Base-by-base conservation (phyloP, 2,329 filamentous ascomycete species). In the Dichotomopilus funicola region DNA sequence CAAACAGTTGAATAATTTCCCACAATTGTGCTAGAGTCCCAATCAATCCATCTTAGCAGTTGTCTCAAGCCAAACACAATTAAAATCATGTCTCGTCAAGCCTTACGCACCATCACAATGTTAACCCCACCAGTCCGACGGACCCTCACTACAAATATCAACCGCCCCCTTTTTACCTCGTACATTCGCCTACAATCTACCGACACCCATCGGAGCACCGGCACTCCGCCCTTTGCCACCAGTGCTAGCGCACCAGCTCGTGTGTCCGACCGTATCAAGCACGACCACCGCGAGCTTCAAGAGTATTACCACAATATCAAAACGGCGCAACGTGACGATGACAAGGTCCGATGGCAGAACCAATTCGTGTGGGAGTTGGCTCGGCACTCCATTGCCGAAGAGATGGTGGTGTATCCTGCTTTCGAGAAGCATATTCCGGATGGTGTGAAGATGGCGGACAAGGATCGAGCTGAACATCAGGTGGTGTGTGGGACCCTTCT, bases 371-470 rank as follows among this genome's bases (percentile, higher is more conserved):
- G 75, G 77, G 75, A 78, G 50, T 64, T 79, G 0, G 73, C 75
- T 1, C 70, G 76, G 2, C 76, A 78, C 61, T 74, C 73, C 0
- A 67, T 78, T n/a, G 68, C 68, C 6, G 75, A 79, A 57, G 75
- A 79, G 59, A 62, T 78, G 0, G 69, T 82, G 8, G 69, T 82
- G 0, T 81, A 82, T 57, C 79, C 80, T 0, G 78, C 75, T 1
- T 68, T 82, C 13, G 76, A 80, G 62, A 73, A 75, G 55, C 65
- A 78, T 53, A 59, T 81, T 13, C 64, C 69, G 1, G 61, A 71
- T 44, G 78, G 78, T 46, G 69, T 71, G 37, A 59, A 65, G 1
- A 65, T 78, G 59, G 75, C 77, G 0, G 72, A 78, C 11, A 72
- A 72, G 45, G 77, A 81, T 62, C 71, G 78, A 8, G 60, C 68